Evolutionary conservation across 441 rosid species (phyloP).

Genomic region (Gossypium trilobum): DNA sequence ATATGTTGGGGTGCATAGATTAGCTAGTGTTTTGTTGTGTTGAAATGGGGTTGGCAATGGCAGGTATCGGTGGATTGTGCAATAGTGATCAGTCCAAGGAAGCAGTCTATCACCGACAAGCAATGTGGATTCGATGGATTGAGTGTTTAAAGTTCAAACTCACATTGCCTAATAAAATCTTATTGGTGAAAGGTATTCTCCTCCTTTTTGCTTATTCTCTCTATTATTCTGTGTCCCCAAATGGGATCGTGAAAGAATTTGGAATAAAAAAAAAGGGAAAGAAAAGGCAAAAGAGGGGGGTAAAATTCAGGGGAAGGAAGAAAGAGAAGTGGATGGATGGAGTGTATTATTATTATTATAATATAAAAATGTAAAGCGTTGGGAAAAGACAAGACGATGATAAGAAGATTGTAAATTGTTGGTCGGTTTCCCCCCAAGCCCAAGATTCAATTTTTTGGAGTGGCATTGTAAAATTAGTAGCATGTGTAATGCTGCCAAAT

Average conservation of each 20-base stretch:
- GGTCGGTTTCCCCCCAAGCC: too few species aligned
- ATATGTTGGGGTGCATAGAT: too few species aligned
- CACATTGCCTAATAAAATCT: background rate
- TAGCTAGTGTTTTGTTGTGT: too few species aligned
- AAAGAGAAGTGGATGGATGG: background rate
- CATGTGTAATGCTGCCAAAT: too few species aligned
- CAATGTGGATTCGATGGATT: conserved; percentile 95
- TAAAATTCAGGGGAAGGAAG: background rate
- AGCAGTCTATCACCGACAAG: conserved; percentile 78
- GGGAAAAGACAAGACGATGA: too few species aligned
- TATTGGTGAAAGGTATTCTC: background rate
- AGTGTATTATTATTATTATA: too few species aligned
- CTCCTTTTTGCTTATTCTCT: background rate
- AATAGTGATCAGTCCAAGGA: conserved; percentile 80
- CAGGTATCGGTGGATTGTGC: conserved; percentile 94
- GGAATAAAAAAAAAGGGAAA: background rate
- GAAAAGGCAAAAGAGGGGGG: background rate
- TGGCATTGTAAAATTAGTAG: too few species aligned
- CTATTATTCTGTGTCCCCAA: background rate
- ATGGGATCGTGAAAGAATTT: background rate
- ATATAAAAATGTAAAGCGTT: too few species aligned
- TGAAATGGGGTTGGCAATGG: conserved; percentile 1
- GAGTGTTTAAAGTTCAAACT: conserved; percentile 34
- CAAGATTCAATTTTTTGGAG: too few species aligned
- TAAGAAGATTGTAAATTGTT: too few species aligned